phyloP scores from a whole-genome alignment of 257 asterid species.

The Cordia subcordata region DNA sequence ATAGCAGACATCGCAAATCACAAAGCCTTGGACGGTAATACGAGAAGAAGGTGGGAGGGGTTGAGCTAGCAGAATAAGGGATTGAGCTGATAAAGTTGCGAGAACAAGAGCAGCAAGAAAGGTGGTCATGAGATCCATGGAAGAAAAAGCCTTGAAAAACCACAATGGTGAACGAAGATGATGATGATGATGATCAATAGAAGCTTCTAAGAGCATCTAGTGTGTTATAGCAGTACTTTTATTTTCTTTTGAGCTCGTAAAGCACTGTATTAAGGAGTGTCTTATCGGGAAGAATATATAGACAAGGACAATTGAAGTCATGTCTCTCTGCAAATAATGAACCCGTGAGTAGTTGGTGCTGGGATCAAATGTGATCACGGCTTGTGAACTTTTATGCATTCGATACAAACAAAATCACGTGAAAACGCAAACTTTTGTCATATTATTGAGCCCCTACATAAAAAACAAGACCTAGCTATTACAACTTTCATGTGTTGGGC shows the following conservation, averaged over 20 bases:
- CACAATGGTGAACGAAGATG: too few species aligned
- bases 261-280: background rate
- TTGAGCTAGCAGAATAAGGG: conserved; percentile 17
- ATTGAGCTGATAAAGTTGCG: conserved; percentile 10
- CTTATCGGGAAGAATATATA: conserved; percentile 11
- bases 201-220: conserved; percentile 6
- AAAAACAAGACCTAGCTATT: too few species aligned
- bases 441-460: too few species aligned
- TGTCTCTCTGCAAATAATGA: conserved; percentile 13
- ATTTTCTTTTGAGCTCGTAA: too few species aligned
- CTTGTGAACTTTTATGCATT: background rate
- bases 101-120: conserved; percentile 15
- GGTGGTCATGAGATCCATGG: conserved; percentile 10
- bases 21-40: conserved; percentile 40
- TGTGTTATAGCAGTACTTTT: too few species aligned
- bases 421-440: conserved; percentile 19
- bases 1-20: conserved; percentile 39
- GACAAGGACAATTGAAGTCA: conserved; percentile 9
- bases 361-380: conserved; percentile 20
- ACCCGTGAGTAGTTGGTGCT: conserved; percentile 36
- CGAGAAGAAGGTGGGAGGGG: conserved; percentile 21
- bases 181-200: background rate
- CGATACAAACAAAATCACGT: conserved; percentile 30
- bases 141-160: background rate
- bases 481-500: too few species aligned